phyloP scores from a whole-genome alignment of 1,284 basidiomycete genomes.

The Naganishia liquefaciens region DNA sequence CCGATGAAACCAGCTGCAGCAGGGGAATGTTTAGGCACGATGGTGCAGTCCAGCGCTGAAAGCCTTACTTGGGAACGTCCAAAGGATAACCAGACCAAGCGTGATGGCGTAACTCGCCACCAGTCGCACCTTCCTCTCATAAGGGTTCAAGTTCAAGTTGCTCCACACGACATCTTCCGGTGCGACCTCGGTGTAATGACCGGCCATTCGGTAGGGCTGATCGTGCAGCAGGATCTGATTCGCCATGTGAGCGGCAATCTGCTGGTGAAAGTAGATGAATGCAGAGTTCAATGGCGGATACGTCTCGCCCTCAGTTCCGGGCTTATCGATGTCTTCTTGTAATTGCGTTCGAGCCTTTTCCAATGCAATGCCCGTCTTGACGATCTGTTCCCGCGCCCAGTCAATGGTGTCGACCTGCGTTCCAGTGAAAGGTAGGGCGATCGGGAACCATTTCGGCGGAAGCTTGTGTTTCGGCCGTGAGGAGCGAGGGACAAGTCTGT shows the following conservation, averaged over 20 bases:
- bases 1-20: conserved; percentile 56
- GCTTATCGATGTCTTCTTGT: conserved; percentile 30
- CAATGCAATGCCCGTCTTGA: conserved; percentile 28
- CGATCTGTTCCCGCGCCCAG: conserved; percentile 64
- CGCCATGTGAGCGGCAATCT: conserved; percentile 89
- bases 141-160: conserved; percentile 75
- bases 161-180: conserved; percentile 71
- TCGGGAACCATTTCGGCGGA: conserved; percentile 61
- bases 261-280: conserved; percentile 90
- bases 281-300: conserved; percentile 73
- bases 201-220: conserved; percentile 66
- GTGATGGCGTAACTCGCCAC: conserved; percentile 58
- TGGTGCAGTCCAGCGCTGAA: not conserved
- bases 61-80: conserved; percentile 61
- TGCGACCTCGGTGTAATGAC: conserved; percentile 67
- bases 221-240: conserved; percentile 71
- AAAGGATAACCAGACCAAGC: conserved; percentile 65
- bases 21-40: not conserved
- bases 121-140: conserved; percentile 69
- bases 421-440: conserved; percentile 60
- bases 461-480: conserved; percentile 81
- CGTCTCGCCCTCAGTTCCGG: conserved; percentile 51
- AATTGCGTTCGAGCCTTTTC: conserved; percentile 22
- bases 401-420: conserved; percentile 89
- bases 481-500: conserved; percentile 65